Evolutionary conservation across 208 protist species (phyloP), one percentile per base, ranked within the genome.

Genomic region (Leishmania tarentolae): DNA sequence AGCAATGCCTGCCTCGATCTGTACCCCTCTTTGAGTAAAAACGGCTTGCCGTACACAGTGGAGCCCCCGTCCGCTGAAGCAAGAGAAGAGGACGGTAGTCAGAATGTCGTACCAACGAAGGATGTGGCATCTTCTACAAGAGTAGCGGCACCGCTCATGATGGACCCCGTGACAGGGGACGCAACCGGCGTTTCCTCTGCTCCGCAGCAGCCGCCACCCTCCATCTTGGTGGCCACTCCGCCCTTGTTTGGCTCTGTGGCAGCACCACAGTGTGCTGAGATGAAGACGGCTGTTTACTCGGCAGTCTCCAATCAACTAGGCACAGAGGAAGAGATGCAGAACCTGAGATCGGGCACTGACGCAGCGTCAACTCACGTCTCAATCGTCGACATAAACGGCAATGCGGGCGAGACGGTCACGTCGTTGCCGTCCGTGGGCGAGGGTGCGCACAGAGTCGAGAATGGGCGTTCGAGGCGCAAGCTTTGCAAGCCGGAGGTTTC

Each of bases 401-500:
- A 35, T 31, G 19, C 35, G 8, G 46, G 40, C 47, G 35, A 7
- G 37, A 42, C 35, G 46, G 31, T 2, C 37, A 28, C 9, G 19
- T 28, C 40, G n/a, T 37, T 42, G 52, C 71, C 42, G 13, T 35
- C 46, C 7, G 31, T 40, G 19, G 44, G 46, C 17, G 50, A 28
- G 8, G 35, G 50, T 11, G 74, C 65, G 6, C 74, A 50, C 35
- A 65, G 35, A 52, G 11, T 47, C 24, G 56, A 46, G 24, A 19
- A 5, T 40, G 31, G 53, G 4, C 56, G 74, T 8, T 47, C 56
- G 35, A 24, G 56, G 53, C 40, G 21, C 56, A 77, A 77, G 31
- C 56, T 15, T n/a, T 6, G 74, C 74, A 46, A 65, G 56, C 44
- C 56, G 53, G 74, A 68, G 74, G 56, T 47, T 6, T 77, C 74